Conservation (phyloP, 1,139 yeast species). For the Sugiyamaella pinicola region DNA sequence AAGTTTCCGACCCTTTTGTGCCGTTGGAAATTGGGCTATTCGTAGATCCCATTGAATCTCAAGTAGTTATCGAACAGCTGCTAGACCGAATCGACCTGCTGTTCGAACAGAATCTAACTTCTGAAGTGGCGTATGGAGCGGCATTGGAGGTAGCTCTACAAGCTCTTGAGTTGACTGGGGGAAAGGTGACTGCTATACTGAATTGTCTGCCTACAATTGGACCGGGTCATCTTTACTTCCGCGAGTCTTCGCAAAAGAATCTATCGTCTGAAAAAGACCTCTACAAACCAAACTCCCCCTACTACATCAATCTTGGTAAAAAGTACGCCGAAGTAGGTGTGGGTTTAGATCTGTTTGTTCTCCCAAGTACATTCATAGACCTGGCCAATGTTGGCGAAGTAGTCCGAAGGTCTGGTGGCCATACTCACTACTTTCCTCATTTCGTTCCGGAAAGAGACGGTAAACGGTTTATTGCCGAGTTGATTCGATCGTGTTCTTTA, state of each 20-base stretch:
- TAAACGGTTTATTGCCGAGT: conserved; percentile 59
- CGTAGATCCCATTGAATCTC: conserved; percentile 72
- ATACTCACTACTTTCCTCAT: conserved; percentile 62
- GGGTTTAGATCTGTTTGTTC: conserved; percentile 76
- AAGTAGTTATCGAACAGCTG: conserved; percentile 65
- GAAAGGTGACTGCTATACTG: conserved; percentile 73
- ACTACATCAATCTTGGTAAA: conserved; percentile 61
- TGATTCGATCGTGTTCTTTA: conserved; percentile 44
- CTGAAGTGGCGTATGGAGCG: conserved; percentile 79
- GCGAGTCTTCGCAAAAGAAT: conserved; percentile 40
- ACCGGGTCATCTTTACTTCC: conserved; percentile 70
- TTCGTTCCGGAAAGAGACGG: conserved; percentile 76
- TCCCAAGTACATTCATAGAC: conserved; percentile 68
- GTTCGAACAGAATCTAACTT: conserved; percentile 49
- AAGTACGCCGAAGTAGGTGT: conserved; percentile 61
- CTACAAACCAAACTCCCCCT: conserved; percentile 62
- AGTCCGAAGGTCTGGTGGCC: conserved; percentile 74
- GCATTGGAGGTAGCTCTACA: conserved; percentile 71
- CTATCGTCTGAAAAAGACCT: conserved; percentile 51
- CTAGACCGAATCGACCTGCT: conserved; percentile 61
- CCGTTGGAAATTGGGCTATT: conserved; percentile 81
- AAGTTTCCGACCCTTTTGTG: conserved; percentile 76
- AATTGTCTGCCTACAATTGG: conserved; percentile 80
- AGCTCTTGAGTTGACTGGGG: conserved; percentile 66
- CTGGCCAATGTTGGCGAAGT: conserved; percentile 72